phyloP scores from a whole-genome alignment of 345 rosid species.

The Rhizophora apiculata region DNA sequence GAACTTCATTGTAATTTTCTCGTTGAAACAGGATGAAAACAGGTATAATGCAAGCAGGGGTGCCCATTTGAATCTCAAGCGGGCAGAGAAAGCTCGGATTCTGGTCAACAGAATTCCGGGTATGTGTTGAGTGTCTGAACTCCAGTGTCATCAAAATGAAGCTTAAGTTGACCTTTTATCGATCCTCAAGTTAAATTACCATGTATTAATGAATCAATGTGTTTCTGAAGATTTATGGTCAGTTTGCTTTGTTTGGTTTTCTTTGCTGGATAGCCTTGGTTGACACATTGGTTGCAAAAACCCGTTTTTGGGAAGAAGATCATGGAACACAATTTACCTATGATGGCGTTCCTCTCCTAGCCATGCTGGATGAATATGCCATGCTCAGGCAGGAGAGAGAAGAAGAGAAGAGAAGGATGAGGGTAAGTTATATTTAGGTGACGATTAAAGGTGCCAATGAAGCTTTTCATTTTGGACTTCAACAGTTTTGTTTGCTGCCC shows the following conservation, averaged over 20 bases:
- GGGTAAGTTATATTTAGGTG: slow-evolving; percentile 39
- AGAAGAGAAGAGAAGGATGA: slow-evolving; percentile 83
- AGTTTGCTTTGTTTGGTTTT: slow-evolving; percentile 8
- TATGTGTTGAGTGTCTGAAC: slow-evolving; percentile 27
- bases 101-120: slow-evolving; percentile 97
- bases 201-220: too few relatives aligned
- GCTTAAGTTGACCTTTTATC: too few relatives aligned
- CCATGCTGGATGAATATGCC: slow-evolving; percentile 93
- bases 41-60: slow-evolving; percentile 97
- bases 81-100: slow-evolving; percentile 91
- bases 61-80: slow-evolving; percentile 97
- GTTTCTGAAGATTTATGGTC: slow-evolving; percentile 1
- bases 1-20: slow-evolving; percentile 1
- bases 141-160: not conserved
- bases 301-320: slow-evolving; percentile 87
- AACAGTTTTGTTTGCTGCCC: not conserved
- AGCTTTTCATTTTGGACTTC: not conserved
- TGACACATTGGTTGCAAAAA: slow-evolving; percentile 80
- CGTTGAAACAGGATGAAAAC: slow-evolving; percentile 81
- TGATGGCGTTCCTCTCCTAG: slow-evolving; percentile 91
- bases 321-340: slow-evolving; percentile 56
- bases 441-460: not conserved
- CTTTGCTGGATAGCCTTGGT: slow-evolving; percentile 54
- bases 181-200: too few relatives aligned
- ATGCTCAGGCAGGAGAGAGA: slow-evolving; percentile 92